phyloP scores from a whole-genome alignment of 2,329 filamentous ascomycete species.

The Fusarium pseudonygamai region DNA sequence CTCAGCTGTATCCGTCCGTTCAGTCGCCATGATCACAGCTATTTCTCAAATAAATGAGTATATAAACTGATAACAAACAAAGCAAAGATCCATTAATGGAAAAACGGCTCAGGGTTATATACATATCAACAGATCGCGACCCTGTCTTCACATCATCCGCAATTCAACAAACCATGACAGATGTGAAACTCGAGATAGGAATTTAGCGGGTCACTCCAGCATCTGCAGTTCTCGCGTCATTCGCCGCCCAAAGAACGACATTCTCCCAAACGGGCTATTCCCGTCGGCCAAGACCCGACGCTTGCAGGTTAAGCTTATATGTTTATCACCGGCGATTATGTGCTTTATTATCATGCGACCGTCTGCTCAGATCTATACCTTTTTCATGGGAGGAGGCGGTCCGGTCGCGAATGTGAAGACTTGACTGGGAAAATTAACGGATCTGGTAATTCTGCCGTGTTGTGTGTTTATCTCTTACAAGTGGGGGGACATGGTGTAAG shows the following conservation, averaged over 20 bases:
- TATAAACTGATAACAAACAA: too few species aligned
- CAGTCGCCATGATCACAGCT: constrained; percentile 7
- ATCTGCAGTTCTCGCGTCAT: constrained; percentile 34
- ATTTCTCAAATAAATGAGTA: too few species aligned
- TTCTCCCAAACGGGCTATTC: constrained; percentile 27
- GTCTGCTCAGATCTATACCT: background rate
- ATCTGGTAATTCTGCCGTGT: background rate
- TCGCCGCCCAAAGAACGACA: constrained; percentile 36
- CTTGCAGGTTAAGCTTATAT: constrained; percentile 27
- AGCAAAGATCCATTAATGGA: too few species aligned
- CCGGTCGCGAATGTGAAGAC: background rate
- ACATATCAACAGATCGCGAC: background rate
- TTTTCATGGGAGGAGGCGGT: background rate
- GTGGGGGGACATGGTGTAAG: background rate
- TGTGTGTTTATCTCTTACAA: background rate
- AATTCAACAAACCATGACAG: background rate
- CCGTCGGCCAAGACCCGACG: constrained; percentile 29
- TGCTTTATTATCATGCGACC: too few species aligned
- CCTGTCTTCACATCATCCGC: constrained; percentile 10
- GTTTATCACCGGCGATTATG: background rate
- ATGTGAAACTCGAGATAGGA: constrained; percentile 18
- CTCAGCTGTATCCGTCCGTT: background rate
- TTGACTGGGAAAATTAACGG: background rate
- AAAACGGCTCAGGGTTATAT: constrained; percentile 28
- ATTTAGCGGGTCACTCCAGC: constrained; percentile 26